phyloP scores from a whole-genome alignment of 768 basidiomycete genomes.

The Neoboletus subvelutipes region DNA sequence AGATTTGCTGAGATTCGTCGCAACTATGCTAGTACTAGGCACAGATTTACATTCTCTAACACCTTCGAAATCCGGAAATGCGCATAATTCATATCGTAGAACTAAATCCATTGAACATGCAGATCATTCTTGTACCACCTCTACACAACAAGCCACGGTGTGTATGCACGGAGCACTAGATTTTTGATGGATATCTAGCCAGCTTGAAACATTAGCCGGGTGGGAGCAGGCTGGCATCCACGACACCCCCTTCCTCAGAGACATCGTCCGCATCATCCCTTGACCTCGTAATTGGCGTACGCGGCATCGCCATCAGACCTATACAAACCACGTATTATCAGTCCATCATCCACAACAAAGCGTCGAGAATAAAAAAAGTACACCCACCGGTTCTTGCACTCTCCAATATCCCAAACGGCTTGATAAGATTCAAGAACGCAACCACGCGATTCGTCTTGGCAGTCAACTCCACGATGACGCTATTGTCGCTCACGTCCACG shows the following conservation, averaged over 20 bases:
- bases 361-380: neutral
- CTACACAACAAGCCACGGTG: neutral
- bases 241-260: constrained; percentile 50
- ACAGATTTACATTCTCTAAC: too few species aligned
- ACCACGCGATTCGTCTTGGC: constrained; percentile 91
- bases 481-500: constrained; percentile 93
- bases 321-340: neutral
- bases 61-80: neutral
- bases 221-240: constrained; percentile 91
- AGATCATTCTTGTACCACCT: neutral
- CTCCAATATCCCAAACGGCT: constrained; percentile 95
- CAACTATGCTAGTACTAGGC: neutral
- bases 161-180: neutral
- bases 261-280: constrained; percentile 58
- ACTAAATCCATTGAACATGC: neutral
- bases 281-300: constrained; percentile 77
- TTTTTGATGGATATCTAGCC: neutral
- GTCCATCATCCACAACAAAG: neutral
- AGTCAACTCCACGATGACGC: constrained; percentile 91
- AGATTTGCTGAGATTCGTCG: too few species aligned
- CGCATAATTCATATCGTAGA: neutral
- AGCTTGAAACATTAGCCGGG: constrained; percentile 62
- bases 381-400: constrained; percentile 86
- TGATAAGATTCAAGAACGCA: constrained; percentile 86
- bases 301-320: constrained; percentile 99